These are phyloP conservation scores for Phytopythium helicoides DNA, from an alignment of 352 stramenopile species.

Conservation along the genomic window DNA sequence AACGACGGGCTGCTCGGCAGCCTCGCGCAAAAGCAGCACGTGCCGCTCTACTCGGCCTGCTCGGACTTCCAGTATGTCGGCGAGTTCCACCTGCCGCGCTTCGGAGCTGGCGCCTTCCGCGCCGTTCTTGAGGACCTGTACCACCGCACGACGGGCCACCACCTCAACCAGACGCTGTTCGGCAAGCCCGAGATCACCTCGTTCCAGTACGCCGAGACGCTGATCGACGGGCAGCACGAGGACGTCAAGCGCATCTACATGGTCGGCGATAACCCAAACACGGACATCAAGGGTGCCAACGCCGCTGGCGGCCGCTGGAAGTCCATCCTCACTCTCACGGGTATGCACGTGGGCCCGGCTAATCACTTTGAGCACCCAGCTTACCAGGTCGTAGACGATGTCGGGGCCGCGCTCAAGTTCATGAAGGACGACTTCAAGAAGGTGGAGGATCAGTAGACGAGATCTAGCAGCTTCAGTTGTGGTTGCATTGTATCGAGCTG, in stretches of 20 bases:
- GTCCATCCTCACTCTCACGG: conserved; percentile 80
- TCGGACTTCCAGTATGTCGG: conserved; percentile 88
- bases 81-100: conserved; percentile 80
- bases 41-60: conserved; percentile 83
- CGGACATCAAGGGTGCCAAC: conserved; percentile 82
- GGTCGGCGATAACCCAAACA: conserved; percentile 83
- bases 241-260: conserved; percentile 82
- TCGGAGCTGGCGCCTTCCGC: conserved; percentile 78
- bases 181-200: conserved; percentile 79
- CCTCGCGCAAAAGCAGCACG: conserved; percentile 45
- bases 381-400: conserved; percentile 74
- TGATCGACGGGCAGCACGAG: conserved; percentile 69
- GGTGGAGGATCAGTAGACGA: conserved; percentile 16
- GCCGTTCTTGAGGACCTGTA: conserved; percentile 80
- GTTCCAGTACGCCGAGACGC: conserved; percentile 70
- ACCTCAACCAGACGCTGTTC: conserved; percentile 69
- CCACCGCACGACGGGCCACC: conserved; percentile 74
- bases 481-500: conserved; percentile 3
- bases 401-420: conserved; percentile 64
- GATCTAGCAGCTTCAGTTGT: too few relatives aligned
- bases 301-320: conserved; percentile 72
- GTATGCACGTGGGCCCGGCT: conserved; percentile 69
- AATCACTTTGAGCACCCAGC: conserved; percentile 66
- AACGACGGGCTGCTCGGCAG: conserved; percentile 47
- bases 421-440: conserved; percentile 73